Evolutionary conservation across 768 basidiomycete species (phyloP).

Genomic region (Mycena maculata): DNA sequence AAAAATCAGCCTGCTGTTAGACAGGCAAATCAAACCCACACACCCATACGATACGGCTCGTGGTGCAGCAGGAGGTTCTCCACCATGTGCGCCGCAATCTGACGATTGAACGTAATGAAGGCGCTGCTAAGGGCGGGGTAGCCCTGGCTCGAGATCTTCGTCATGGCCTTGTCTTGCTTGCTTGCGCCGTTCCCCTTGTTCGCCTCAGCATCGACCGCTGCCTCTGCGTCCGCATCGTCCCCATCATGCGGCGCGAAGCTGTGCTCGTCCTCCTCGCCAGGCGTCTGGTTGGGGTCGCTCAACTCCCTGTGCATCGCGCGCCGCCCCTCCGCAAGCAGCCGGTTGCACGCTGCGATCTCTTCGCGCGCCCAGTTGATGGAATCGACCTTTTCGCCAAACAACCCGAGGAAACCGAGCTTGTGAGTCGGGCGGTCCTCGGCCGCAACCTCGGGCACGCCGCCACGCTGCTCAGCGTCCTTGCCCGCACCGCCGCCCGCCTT

Average conservation of each 20-base stretch:
- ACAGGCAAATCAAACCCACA: conserved; percentile 26
- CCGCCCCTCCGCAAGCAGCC: conserved; percentile 64
- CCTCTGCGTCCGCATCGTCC: conserved; percentile 24
- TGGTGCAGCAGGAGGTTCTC: conserved; percentile 81
- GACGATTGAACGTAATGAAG: conserved; percentile 92
- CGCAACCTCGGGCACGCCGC: conserved; percentile 62
- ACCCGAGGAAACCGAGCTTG: conserved; percentile 68
- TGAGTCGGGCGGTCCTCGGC: conserved; percentile 81
- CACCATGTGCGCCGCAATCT: conserved; percentile 93
- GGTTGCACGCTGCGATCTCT: conserved; percentile 72
- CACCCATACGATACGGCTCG: conserved; percentile 84
- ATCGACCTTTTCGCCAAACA: conserved; percentile 91
- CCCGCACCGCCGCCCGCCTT: conserved; percentile 63
- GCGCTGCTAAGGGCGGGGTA: conserved; percentile 77
- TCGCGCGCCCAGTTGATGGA: conserved; percentile 89
- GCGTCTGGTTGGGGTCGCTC: conserved; percentile 32
- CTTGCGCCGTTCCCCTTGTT: conserved; percentile 37
- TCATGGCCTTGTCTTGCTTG: conserved; percentile 39
- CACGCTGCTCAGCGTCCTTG: conserved; percentile 42
- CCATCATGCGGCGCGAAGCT: conserved; percentile 29
- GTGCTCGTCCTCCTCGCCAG: conserved; percentile 20
- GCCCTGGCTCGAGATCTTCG: conserved; percentile 37
- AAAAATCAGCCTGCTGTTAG: neutral
- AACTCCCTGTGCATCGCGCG: conserved; percentile 43
- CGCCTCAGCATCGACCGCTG: conserved; percentile 35